Conservation (phyloP, 371 early-diverging fungal genomes). For the Syncephalastrum racemosum region DNA sequence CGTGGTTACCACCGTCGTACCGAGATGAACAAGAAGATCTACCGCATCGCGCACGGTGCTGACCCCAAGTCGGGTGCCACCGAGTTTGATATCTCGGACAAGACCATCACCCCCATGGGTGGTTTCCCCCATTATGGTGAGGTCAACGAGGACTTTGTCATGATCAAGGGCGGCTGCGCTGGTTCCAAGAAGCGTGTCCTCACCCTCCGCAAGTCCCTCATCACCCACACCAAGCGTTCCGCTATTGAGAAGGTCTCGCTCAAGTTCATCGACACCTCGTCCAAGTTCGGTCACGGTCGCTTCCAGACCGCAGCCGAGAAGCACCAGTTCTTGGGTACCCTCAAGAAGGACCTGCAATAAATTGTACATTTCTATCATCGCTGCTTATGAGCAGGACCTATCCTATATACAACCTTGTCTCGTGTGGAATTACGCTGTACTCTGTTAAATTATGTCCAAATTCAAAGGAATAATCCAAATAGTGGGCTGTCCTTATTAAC, state of each 20-base stretch:
- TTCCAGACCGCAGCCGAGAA: slow-evolving; percentile 99
- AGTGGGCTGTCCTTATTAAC: too few relatives aligned
- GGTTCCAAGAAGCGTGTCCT: slow-evolving; percentile 99
- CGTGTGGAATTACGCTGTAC: too few relatives aligned
- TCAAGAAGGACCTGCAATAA: slow-evolving; percentile 76
- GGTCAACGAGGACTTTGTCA: slow-evolving; percentile 97
- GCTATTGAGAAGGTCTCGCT: slow-evolving; percentile 96
- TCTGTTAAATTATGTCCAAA: too few relatives aligned
- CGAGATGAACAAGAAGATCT: slow-evolving; percentile 99
- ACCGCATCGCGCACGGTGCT: slow-evolving; percentile 95
- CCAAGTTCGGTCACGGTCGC: slow-evolving; percentile 99
- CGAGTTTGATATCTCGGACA: slow-evolving; percentile 98
- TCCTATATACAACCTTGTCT: too few relatives aligned
- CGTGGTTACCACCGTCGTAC: slow-evolving; percentile 99
- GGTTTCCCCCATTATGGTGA: slow-evolving; percentile 99
- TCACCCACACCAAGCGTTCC: slow-evolving; percentile 91
- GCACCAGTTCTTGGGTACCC: slow-evolving; percentile 93
- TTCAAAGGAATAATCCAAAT: too few relatives aligned
- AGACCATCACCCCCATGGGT: slow-evolving; percentile 98
- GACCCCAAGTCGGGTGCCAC: slow-evolving; percentile 90
- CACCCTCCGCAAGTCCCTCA: slow-evolving; percentile 98
- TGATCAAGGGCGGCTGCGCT: slow-evolving; percentile 98
- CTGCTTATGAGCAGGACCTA: too few relatives aligned
- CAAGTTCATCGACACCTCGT: slow-evolving; percentile 99
- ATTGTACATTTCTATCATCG: slow-evolving; percentile 2